These are phyloP conservation scores for Penicillium ucsense DNA, from an alignment of 495 filamentous ascomycete species.

Conservation along the genomic window DNA sequence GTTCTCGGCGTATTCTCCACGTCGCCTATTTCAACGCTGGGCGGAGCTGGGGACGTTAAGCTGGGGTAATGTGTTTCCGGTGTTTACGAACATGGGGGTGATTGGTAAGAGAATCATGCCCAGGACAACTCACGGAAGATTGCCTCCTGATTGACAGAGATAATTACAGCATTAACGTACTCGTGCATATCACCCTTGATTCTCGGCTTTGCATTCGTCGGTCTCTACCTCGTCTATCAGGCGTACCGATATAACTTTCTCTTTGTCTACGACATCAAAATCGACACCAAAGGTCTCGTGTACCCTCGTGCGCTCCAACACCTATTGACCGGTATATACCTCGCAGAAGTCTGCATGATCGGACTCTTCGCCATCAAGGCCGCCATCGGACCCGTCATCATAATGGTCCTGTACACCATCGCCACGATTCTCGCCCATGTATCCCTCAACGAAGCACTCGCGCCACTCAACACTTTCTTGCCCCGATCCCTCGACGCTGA, in stretches of 20 bases:
- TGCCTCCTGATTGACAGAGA: neutral
- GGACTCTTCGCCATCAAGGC: constrained; percentile 67
- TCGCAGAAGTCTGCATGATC: constrained; percentile 75
- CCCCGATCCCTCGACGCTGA: constrained; percentile 47
- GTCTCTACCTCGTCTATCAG: constrained; percentile 72
- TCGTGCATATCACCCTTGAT: constrained; percentile 79
- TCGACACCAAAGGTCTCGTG: constrained; percentile 82
- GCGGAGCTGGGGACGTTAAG: constrained; percentile 48
- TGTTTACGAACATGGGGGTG: constrained; percentile 80
- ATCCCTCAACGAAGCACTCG: constrained; percentile 62
- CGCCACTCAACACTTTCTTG: constrained; percentile 66
- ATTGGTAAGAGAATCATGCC: constrained; percentile 42
- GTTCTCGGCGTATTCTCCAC: constrained; percentile 51
- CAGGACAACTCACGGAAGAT: too few species aligned
- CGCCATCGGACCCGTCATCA: constrained; percentile 61
- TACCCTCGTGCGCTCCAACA: constrained; percentile 85
- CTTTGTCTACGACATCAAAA: constrained; percentile 69
- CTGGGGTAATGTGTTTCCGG: constrained; percentile 79
- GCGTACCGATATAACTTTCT: constrained; percentile 89
- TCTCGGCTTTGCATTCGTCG: constrained; percentile 71
- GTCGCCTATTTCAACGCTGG: constrained; percentile 56
- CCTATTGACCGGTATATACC: constrained; percentile 72
- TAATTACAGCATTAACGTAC: constrained; percentile 54
- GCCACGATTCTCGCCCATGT: constrained; percentile 72
- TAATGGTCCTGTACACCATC: constrained; percentile 69